phyloP scores from a whole-genome alignment of 2,329 filamentous ascomycete genomes.

The Xylariaceae sp. region DNA sequence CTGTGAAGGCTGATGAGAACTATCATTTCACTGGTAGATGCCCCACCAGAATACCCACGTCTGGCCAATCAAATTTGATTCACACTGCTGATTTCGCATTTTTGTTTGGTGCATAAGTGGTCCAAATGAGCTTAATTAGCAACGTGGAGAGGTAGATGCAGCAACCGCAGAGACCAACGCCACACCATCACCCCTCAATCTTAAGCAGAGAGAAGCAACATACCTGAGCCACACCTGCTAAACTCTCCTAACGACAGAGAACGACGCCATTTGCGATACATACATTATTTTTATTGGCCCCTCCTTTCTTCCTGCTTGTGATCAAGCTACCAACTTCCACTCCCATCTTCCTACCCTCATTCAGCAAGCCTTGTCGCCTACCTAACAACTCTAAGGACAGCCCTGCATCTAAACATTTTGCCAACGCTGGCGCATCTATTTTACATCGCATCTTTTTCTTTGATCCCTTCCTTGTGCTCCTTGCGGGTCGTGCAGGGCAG shows the following conservation, averaged over 20 bases:
- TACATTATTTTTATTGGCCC: slow-evolving; percentile 35
- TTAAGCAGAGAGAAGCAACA: background rate
- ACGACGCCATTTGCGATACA: slow-evolving; percentile 18
- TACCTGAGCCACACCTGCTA: slow-evolving; percentile 12
- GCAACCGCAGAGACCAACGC: too few species aligned
- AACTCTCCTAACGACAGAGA: slow-evolving; percentile 30
- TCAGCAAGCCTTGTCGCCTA: slow-evolving; percentile 19
- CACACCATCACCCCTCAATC: too few species aligned
- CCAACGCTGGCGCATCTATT: slow-evolving; percentile 5
- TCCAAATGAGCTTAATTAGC: too few species aligned
- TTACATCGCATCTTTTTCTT: slow-evolving; percentile 10
- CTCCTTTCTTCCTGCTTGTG: slow-evolving; percentile 28
- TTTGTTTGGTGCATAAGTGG: too few species aligned
- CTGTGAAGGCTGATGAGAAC: slow-evolving; percentile 11
- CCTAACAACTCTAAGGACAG: slow-evolving; percentile 8
- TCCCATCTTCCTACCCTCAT: slow-evolving; percentile 7
- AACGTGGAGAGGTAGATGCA: too few species aligned
- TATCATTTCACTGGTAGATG: too few species aligned
- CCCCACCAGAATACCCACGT: too few species aligned
- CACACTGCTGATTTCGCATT: too few species aligned
- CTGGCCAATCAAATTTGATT: too few species aligned
- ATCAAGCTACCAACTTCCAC: slow-evolving; percentile 11
- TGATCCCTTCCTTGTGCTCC: slow-evolving; percentile 8
- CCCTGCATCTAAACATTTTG: background rate
- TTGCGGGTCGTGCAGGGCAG: slow-evolving; percentile 25